phyloP scores from a whole-genome alignment of 2,329 filamentous ascomycete genomes.

The Ophiocordyceps polyrhachis-furcata region DNA sequence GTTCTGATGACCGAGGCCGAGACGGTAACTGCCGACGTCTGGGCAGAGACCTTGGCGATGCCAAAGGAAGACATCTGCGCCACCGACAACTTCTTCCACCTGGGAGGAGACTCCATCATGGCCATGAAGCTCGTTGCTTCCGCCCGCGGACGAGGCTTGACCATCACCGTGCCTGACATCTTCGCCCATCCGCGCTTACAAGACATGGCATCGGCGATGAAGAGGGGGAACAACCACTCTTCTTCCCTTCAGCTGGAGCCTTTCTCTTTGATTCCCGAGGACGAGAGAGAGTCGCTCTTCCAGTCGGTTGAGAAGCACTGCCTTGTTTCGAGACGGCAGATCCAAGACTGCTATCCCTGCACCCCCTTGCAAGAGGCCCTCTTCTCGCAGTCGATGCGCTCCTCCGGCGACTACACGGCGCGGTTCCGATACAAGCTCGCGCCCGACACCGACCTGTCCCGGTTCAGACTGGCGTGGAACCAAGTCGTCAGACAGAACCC shows the following conservation, averaged over 20 bases:
- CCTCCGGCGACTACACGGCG: conserved; percentile 24
- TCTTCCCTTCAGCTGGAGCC: neutral
- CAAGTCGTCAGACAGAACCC: conserved; percentile 13
- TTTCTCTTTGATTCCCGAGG: neutral
- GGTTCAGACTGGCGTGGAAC: conserved; percentile 19
- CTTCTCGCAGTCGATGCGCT: conserved; percentile 25
- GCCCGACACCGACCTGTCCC: conserved; percentile 10
- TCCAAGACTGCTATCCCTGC: conserved; percentile 15
- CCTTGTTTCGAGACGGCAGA: conserved; percentile 2
- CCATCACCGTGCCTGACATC: conserved; percentile 21
- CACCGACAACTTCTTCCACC: conserved; percentile 25
- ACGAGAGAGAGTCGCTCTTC: neutral
- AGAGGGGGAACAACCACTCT: neutral
- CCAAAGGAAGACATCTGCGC: conserved; percentile 10
- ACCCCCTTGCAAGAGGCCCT: conserved; percentile 27
- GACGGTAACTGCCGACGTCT: neutral
- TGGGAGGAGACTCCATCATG: conserved; percentile 26
- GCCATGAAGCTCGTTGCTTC: conserved; percentile 22
- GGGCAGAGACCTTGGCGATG: conserved; percentile 3
- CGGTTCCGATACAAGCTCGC: conserved; percentile 21
- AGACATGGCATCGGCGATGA: neutral
- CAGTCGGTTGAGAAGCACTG: neutral
- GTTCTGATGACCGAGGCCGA: neutral
- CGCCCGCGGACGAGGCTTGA: conserved; percentile 16
- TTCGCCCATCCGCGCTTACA: conserved; percentile 11